Evolutionary conservation across 371 early-diverging fungal species (phyloP).

Genomic region (Circinella minor): DNA sequence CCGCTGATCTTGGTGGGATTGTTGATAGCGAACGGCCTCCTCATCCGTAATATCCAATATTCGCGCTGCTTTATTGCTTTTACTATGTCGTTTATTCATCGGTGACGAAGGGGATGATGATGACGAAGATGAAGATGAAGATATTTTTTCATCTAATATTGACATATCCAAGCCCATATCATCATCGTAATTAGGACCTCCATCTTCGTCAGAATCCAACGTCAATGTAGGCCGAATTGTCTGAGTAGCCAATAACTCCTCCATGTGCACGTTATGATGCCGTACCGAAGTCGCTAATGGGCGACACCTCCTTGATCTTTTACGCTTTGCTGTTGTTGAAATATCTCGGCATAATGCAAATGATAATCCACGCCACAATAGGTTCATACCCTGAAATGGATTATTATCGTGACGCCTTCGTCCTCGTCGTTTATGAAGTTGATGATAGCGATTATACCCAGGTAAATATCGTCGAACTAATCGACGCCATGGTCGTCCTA

Average conservation of each 20-base stretch:
- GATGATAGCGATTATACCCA: constrained; percentile 18
- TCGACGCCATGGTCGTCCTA: constrained; percentile 15
- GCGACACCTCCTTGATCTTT: not conserved
- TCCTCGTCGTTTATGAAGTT: constrained; percentile 1
- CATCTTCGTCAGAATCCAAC: constrained; percentile 8
- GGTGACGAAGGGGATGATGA: not conserved
- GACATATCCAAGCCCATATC: constrained; percentile 45
- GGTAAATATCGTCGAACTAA: constrained; percentile 10
- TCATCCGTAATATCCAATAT: constrained; percentile 45
- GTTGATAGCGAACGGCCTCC: constrained; percentile 29
- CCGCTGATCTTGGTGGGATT: constrained; percentile 17
- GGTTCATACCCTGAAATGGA: not conserved
- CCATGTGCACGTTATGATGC: constrained; percentile 27
- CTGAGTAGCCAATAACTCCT: constrained; percentile 43
- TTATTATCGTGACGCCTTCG: not conserved
- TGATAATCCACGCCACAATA: not conserved
- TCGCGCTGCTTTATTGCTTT: constrained; percentile 32
- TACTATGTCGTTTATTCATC: constrained; percentile 1
- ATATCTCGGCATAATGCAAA: not conserved
- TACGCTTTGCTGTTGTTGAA: not conserved
- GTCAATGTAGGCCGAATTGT: constrained; percentile 40
- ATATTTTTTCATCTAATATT: constrained; percentile 29
- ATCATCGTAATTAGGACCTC: constrained; percentile 33
- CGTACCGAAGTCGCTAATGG: not conserved
- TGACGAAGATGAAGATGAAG: not conserved